Evolutionary conservation across 1,284 basidiomycete species (phyloP).

Genomic region (Sporisorium iseilematis-ciliati): DNA sequence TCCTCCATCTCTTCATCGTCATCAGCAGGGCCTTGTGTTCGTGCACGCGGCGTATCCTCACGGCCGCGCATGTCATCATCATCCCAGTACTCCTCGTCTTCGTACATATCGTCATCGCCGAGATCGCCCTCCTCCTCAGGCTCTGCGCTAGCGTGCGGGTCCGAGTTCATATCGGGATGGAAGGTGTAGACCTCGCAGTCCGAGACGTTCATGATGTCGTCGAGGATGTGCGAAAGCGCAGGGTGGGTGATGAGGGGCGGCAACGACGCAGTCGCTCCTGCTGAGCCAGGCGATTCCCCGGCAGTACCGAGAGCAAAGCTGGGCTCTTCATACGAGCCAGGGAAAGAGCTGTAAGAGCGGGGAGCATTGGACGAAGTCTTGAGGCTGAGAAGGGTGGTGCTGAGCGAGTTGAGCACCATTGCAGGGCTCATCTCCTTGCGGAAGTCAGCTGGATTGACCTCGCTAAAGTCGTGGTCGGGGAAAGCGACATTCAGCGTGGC

Average conservation of each 20-base stretch:
- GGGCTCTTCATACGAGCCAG: conserved; percentile 62
- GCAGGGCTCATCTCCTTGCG: conserved; percentile 73
- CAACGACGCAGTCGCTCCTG: conserved; percentile 23
- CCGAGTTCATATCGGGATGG: conserved; percentile 91
- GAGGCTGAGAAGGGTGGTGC: conserved; percentile 65
- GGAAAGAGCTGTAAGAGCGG: conserved; percentile 55
- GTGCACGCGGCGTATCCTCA: conserved; percentile 46
- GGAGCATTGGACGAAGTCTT: conserved; percentile 59
- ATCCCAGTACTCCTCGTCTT: conserved; percentile 68
- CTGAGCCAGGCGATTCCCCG: conserved; percentile 30
- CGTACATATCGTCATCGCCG: conserved; percentile 71
- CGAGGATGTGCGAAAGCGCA: conserved; percentile 84
- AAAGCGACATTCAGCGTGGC: conserved; percentile 96
- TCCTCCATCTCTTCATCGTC: conserved; percentile 58
- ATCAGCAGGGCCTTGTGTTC: conserved; percentile 24
- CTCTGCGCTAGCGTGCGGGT: conserved; percentile 81
- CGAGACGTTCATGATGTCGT: conserved; percentile 87
- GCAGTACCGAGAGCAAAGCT: conserved; percentile 34
- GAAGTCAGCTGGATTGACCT: conserved; percentile 90
- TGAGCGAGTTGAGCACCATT: conserved; percentile 66
- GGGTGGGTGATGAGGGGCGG: conserved; percentile 75
- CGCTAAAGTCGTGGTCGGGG: conserved; percentile 96
- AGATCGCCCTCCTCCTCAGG: conserved; percentile 73
- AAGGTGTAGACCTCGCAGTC: conserved; percentile 98
- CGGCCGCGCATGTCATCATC: conserved; percentile 53